These are phyloP conservation scores for Trapa bicornis DNA, from an alignment of 345 rosid species.

Conservation along the genomic window DNA sequence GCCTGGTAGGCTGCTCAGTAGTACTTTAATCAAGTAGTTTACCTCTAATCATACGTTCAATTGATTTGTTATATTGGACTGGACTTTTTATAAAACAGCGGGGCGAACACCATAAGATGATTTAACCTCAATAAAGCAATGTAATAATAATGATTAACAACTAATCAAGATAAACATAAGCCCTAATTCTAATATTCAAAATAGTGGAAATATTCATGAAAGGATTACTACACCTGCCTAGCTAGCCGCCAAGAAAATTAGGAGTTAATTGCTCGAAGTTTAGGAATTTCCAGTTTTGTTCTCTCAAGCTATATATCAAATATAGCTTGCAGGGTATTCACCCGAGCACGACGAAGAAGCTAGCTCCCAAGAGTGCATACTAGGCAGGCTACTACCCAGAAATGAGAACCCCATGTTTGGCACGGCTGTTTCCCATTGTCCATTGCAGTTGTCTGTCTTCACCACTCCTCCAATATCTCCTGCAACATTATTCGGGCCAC, in stretches of 20 bases:
- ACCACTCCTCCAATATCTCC: not conserved
- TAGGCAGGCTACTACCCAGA: not conserved
- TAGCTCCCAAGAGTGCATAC: slow-evolving; percentile 1
- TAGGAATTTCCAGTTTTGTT: no score
- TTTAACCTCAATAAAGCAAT: not conserved
- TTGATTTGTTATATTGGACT: no score
- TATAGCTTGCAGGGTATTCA: not conserved
- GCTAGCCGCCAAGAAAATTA: not conserved
- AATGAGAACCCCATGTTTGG: not conserved
- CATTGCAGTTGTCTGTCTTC: not conserved
- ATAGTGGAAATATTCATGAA: slow-evolving; percentile 3
- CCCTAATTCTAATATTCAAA: not conserved
- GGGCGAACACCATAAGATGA: no score
- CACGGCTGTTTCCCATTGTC: not conserved
- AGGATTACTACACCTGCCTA: slow-evolving; percentile 10
- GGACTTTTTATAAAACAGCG: no score
- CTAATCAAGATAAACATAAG: not conserved
- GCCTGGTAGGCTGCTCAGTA: no score
- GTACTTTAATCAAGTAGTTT: no score
- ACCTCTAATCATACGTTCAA: no score
- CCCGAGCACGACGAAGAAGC: not conserved
- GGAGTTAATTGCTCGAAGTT: not conserved
- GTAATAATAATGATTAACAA: not conserved
- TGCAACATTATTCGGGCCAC: not conserved
- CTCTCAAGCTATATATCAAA: not conserved